These are phyloP conservation scores for Chlorencoelia australis DNA, from an alignment of 2,329 filamentous ascomycete species.

Conservation along the genomic window DNA sequence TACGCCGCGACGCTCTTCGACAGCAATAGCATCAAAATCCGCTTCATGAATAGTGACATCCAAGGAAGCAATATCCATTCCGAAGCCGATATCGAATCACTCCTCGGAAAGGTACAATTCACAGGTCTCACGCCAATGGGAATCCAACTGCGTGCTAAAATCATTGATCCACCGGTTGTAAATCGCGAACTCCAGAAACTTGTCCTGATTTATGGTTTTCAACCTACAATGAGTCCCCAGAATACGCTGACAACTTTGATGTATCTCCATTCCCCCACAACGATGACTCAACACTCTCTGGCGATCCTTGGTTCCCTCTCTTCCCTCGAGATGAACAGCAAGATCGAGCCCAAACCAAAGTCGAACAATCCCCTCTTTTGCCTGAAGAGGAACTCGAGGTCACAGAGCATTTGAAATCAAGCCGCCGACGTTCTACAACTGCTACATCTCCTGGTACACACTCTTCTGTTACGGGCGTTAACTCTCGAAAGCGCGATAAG, in stretches of 20 bases:
- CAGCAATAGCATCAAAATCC: conserved; percentile 54
- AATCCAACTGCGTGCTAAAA: conserved; percentile 50
- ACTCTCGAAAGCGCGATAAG: conserved; percentile 67
- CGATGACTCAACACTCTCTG: conserved; percentile 31
- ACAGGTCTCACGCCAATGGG: conserved; percentile 59
- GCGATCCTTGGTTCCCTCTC: conserved; percentile 61
- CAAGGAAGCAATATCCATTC: conserved; percentile 44
- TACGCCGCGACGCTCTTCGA: conserved; percentile 60
- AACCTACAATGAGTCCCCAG: conserved; percentile 67
- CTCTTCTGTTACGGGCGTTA: conserved; percentile 61
- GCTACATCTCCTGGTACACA: conserved; percentile 43
- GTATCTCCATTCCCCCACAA: conserved; percentile 67
- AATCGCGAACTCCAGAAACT: no score
- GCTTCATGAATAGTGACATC: conserved; percentile 57
- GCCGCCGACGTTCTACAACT: conserved; percentile 31
- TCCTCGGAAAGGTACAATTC: conserved; percentile 50
- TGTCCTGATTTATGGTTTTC: no score
- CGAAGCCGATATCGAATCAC: conserved; percentile 45
- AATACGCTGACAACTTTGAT: conserved; percentile 59
- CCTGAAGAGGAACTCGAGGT: conserved; percentile 39
- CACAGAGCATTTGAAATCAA: conserved; percentile 31
- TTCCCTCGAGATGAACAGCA: conserved; percentile 45
- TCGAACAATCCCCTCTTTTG: conserved; percentile 19
- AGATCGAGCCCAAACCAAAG: conserved; percentile 21
- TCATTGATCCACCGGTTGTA: conserved; percentile 51